Evolutionary conservation across 495 filamentous ascomycete genomes (phyloP).

Genomic region (Eremomyces bilateralis): DNA sequence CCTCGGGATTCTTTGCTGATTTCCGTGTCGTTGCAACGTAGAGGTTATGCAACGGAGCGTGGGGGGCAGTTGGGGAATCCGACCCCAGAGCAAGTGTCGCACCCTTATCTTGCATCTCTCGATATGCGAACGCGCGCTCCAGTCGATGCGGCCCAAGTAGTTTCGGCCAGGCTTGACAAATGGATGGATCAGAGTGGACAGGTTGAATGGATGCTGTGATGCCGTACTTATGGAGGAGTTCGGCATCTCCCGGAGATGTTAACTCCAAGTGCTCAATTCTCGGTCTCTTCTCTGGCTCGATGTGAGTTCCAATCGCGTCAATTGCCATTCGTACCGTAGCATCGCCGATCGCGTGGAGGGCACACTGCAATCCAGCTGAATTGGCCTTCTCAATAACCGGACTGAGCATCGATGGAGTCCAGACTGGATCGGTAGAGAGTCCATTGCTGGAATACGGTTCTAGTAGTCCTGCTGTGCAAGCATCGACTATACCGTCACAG

Average conservation of each 20-base stretch:
- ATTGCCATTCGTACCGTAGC: slow-evolving; percentile 31
- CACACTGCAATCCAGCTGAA: slow-evolving; percentile 33
- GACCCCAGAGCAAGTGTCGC: slow-evolving; percentile 34
- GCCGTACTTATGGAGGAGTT: slow-evolving; percentile 27
- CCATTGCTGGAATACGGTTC: no score
- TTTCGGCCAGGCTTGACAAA: slow-evolving; percentile 34
- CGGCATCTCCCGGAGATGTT: slow-evolving; percentile 28
- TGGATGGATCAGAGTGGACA: slow-evolving; percentile 40
- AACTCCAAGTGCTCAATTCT: slow-evolving; percentile 43
- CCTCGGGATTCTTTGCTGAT: slow-evolving; percentile 29
- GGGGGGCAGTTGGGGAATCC: slow-evolving; percentile 38
- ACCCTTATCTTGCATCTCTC: slow-evolving; percentile 31
- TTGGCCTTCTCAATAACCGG: slow-evolving; percentile 33
- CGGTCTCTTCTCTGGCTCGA: slow-evolving; percentile 26
- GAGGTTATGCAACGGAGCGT: slow-evolving; percentile 31
- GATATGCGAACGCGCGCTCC: slow-evolving; percentile 36
- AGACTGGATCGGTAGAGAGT: slow-evolving; percentile 34
- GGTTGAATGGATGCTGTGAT: slow-evolving; percentile 45
- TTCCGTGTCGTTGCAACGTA: slow-evolving; percentile 37
- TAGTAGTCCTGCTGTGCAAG: slow-evolving; percentile 38
- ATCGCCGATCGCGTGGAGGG: slow-evolving; percentile 46
- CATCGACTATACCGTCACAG: slow-evolving; percentile 45
- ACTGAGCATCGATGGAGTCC: slow-evolving; percentile 28
- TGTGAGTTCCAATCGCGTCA: slow-evolving; percentile 28
- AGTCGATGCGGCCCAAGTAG: slow-evolving; percentile 31